A percentile compares a stretch with the other conserved stretches of the same genome.
Evolutionary conservation across 1,284 basidiomycete genomes (phyloP).

Genomic region (Trichosporon sp.): DNA sequence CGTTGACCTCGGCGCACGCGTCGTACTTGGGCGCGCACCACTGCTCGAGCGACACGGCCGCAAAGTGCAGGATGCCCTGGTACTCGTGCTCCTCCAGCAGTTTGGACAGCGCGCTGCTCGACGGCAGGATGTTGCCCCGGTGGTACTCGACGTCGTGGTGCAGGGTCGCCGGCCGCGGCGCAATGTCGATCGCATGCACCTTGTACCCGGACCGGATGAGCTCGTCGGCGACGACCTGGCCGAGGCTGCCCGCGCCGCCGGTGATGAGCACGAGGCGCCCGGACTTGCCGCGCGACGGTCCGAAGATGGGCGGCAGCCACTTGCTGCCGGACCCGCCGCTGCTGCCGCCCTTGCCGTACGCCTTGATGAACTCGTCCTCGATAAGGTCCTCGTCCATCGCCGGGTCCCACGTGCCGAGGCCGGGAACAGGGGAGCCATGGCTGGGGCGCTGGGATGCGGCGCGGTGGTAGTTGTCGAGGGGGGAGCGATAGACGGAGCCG

Average conservation of each 20-base stretch:
- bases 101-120: slow-evolving; percentile 22
- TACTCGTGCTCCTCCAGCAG: slow-evolving; percentile 19
- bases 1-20: slow-evolving; percentile 39
- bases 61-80: slow-evolving; percentile 45
- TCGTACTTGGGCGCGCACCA: slow-evolving; percentile 40
- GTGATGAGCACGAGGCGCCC: slow-evolving; percentile 33
- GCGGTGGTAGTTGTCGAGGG: background rate
- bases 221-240: slow-evolving; percentile 18
- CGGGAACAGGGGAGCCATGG: background rate
- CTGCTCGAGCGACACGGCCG: slow-evolving; percentile 35
- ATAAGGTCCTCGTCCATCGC: slow-evolving; percentile 9
- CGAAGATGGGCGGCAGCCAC: background rate
- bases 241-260: slow-evolving; percentile 43
- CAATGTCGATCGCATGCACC: slow-evolving; percentile 37
- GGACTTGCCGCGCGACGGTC: background rate
- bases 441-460: background rate
- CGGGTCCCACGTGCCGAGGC: slow-evolving; percentile 5
- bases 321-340: slow-evolving; percentile 47
- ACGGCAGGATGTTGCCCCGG: slow-evolving; percentile 21
- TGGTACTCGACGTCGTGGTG: slow-evolving; percentile 22
- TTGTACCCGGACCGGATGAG: slow-evolving; percentile 18
- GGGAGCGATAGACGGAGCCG: background rate
- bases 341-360: slow-evolving; percentile 1
- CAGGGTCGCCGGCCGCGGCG: slow-evolving; percentile 21
- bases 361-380: slow-evolving; percentile 9